phyloP scores from a whole-genome alignment of 371 early-diverging fungal genomes.

The Mortierella sp. region DNA sequence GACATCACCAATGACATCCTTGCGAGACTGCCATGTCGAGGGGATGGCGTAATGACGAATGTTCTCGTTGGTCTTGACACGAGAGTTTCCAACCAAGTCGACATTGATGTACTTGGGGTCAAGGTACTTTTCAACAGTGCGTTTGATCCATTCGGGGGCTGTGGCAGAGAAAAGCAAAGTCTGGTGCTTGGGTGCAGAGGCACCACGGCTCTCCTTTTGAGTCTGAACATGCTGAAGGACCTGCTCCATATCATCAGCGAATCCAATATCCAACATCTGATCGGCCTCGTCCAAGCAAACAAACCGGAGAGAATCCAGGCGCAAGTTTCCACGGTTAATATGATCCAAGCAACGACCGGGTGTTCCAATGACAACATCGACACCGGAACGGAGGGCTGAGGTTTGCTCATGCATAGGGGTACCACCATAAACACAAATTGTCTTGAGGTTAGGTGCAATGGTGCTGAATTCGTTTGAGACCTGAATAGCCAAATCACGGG shows the following conservation, averaged over 20 bases:
- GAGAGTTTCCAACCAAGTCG: slow-evolving; percentile 83
- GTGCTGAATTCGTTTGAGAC: slow-evolving; percentile 80
- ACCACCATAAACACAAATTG: slow-evolving; percentile 76
- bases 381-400: slow-evolving; percentile 84
- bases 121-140: slow-evolving; percentile 88
- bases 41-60: slow-evolving; percentile 88
- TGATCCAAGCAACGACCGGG: slow-evolving; percentile 98
- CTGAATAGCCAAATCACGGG: slow-evolving; percentile 98
- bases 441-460: slow-evolving; percentile 69
- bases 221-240: slow-evolving; percentile 80
- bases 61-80: slow-evolving; percentile 83
- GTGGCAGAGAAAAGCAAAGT: slow-evolving; percentile 92
- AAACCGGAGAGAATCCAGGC: slow-evolving; percentile 58
- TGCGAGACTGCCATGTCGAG: slow-evolving; percentile 80
- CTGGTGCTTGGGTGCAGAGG: slow-evolving; percentile 76
- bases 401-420: slow-evolving; percentile 86
- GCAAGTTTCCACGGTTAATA: slow-evolving; percentile 86
- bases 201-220: slow-evolving; percentile 86
- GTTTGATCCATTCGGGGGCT: slow-evolving; percentile 86
- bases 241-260: slow-evolving; percentile 93
- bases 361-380: slow-evolving; percentile 97
- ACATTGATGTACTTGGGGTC: slow-evolving; percentile 84
- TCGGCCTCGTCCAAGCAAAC: slow-evolving; percentile 97
- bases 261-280: slow-evolving; percentile 97
- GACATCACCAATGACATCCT: slow-evolving; percentile 87